A percentile compares a stretch with the other conserved stretches of the same genome.
Conservation (phyloP, 192 early-diverging fungal genomes). For the Umbelopsis isabellina region DNA sequence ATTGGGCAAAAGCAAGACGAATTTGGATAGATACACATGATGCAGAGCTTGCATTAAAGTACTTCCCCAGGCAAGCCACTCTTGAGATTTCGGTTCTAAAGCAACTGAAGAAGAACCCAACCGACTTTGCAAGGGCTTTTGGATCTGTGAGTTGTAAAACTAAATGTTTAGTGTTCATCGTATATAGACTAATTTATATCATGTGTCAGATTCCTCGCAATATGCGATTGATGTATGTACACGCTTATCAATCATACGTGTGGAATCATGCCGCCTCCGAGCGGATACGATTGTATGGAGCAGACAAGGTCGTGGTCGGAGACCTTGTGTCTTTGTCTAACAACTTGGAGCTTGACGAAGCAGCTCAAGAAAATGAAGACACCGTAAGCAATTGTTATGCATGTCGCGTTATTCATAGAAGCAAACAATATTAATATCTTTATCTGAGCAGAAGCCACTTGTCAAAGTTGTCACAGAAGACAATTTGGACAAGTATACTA, state of each 20-base stretch:
- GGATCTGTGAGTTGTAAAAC: constrained; percentile 45
- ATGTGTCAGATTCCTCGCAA: constrained; percentile 74
- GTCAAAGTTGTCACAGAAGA: constrained; percentile 67
- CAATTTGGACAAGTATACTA: constrained; percentile 69
- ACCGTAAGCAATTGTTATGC: no score
- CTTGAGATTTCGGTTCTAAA: constrained; percentile 62
- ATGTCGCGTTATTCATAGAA: background rate
- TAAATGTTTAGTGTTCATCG: background rate
- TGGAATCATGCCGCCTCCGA: constrained; percentile 90
- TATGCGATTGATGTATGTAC: constrained; percentile 90
- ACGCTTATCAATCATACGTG: constrained; percentile 93
- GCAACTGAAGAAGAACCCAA: constrained; percentile 21
- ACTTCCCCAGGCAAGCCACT: constrained; percentile 67
- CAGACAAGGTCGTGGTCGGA: constrained; percentile 68
- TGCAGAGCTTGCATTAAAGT: constrained; percentile 57
- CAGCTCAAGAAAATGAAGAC: constrained; percentile 24
- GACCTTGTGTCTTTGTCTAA: constrained; percentile 74
- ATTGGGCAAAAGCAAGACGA: constrained; percentile 64
- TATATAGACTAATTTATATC: background rate
- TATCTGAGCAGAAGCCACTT: constrained; percentile 16
- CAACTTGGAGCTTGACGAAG: constrained; percentile 33
- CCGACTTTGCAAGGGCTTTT: constrained; percentile 66
- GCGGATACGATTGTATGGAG: constrained; percentile 71
- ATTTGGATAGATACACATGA: constrained; percentile 70
- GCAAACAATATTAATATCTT: background rate